These are phyloP conservation scores for Blastobotrys terrestris DNA, from an alignment of 805 yeast species.

Conservation along the genomic window DNA sequence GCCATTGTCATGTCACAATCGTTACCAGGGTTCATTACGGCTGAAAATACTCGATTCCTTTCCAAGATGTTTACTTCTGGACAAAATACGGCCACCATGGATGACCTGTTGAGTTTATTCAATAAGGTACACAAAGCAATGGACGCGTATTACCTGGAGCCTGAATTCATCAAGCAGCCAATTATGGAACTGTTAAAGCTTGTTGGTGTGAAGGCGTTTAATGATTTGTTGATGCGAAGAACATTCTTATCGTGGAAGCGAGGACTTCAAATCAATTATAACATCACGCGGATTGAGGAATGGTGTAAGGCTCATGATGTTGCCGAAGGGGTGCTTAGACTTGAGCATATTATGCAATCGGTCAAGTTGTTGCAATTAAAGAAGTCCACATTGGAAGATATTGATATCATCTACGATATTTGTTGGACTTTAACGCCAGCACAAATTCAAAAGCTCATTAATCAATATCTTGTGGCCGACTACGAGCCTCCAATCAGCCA, in stretches of 20 bases:
- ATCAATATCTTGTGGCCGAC: constrained; percentile 87
- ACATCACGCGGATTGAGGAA: constrained; percentile 92
- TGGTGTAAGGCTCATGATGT: constrained; percentile 96
- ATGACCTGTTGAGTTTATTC: constrained; percentile 83
- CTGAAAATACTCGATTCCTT: constrained; percentile 73
- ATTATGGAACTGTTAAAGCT: constrained; percentile 75
- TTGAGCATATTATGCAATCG: constrained; percentile 85
- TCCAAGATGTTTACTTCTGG: constrained; percentile 72
- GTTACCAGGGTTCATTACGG: constrained; percentile 90
- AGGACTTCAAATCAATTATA: constrained; percentile 92
- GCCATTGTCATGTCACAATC: constrained; percentile 94
- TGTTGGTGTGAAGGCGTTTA: constrained; percentile 90
- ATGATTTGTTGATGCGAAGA: constrained; percentile 91
- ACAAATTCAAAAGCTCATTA: constrained; percentile 88
- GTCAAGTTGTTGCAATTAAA: constrained; percentile 88
- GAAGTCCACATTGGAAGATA: constrained; percentile 83
- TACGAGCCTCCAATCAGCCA: constrained; percentile 89
- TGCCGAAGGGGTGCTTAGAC: constrained; percentile 76
- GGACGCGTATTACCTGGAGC: constrained; percentile 84
- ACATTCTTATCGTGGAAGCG: constrained; percentile 96
- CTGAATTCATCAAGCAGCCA: constrained; percentile 76
- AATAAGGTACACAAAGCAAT: constrained; percentile 89
- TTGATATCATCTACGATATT: constrained; percentile 86
- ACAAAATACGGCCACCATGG: constrained; percentile 75
- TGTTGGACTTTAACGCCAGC: constrained; percentile 90